phyloP scores from a whole-genome alignment of 768 basidiomycete genomes.

The Trametes coccinea region DNA sequence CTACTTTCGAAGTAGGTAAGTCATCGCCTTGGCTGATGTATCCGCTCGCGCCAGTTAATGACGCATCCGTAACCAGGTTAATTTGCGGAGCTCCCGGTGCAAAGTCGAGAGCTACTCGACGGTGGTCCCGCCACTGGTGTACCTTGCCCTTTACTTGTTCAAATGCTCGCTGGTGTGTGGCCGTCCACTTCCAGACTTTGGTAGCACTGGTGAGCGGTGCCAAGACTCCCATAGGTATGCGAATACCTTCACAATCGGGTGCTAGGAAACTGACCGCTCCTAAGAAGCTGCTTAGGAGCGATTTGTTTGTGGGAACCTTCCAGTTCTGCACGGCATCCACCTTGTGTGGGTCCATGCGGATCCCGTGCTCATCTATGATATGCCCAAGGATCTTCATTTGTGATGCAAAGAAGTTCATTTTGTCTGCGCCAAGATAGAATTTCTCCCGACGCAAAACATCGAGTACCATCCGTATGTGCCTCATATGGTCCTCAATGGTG shows the following conservation, averaged over 20 bases:
- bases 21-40: conserved; percentile 26
- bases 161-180: conserved; percentile 32
- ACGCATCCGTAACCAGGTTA: conserved; percentile 27
- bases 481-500: conserved; percentile 28
- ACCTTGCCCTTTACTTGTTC: conserved; percentile 19
- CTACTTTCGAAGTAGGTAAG: conserved; percentile 9
- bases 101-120: conserved; percentile 25
- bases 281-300: too few species aligned
- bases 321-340: conserved; percentile 36
- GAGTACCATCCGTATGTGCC: conserved; percentile 20
- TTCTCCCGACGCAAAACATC: conserved; percentile 6
- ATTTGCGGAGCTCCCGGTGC: conserved; percentile 13
- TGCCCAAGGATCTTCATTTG: conserved; percentile 26
- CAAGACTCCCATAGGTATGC: conserved; percentile 40
- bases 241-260: conserved; percentile 28
- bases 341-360: conserved; percentile 45
- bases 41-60: conserved; percentile 17
- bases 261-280: conserved; percentile 21
- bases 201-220: conserved; percentile 13
- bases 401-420: conserved; percentile 26
- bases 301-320: conserved; percentile 31
- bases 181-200: conserved; percentile 23
- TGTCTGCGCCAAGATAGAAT: conserved; percentile 21
- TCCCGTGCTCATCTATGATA: conserved; percentile 39
- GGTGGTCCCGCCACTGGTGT: background rate